Evolutionary conservation across 768 basidiomycete genomes (phyloP).

Genomic region (Tubosaeta brunneosetosa): DNA sequence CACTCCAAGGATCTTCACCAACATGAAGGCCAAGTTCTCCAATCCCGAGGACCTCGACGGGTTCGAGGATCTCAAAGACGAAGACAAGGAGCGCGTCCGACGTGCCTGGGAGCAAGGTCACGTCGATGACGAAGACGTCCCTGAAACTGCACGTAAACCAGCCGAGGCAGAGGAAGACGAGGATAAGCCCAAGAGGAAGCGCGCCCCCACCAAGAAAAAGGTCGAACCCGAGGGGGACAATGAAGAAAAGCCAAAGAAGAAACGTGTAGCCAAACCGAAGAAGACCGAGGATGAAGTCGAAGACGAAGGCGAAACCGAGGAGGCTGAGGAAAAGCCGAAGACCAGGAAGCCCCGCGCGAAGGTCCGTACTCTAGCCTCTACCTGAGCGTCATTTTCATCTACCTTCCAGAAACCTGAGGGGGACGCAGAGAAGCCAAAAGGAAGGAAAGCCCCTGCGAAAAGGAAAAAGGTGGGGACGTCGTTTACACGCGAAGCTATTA

Average conservation of each 20-base stretch:
- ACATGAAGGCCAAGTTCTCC: conserved; percentile 60
- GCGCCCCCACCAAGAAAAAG: conserved; percentile 35
- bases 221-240: conserved; percentile 32
- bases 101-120: conserved; percentile 74
- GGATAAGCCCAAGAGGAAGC: conserved; percentile 53
- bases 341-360: conserved; percentile 35
- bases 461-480: conserved; percentile 34
- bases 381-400: conserved; percentile 12
- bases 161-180: conserved; percentile 45
- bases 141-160: conserved; percentile 62
- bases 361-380: conserved; percentile 21
- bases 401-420: conserved; percentile 28
- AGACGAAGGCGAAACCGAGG: conserved; percentile 32
- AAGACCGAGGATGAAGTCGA: conserved; percentile 32
- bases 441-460: conserved; percentile 47
- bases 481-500: background rate
- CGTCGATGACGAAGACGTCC: conserved; percentile 82
- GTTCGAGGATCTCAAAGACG: conserved; percentile 64
- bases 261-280: conserved; percentile 29
- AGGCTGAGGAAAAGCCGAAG: conserved; percentile 26
- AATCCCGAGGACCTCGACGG: conserved; percentile 75
- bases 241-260: conserved; percentile 36
- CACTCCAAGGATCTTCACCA: conserved; percentile 62
- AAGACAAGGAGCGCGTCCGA: conserved; percentile 66
- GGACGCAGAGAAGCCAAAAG: conserved; percentile 44